phyloP scores from a whole-genome alignment of 306 rosid genomes.

The Potentilla sterilis region DNA sequence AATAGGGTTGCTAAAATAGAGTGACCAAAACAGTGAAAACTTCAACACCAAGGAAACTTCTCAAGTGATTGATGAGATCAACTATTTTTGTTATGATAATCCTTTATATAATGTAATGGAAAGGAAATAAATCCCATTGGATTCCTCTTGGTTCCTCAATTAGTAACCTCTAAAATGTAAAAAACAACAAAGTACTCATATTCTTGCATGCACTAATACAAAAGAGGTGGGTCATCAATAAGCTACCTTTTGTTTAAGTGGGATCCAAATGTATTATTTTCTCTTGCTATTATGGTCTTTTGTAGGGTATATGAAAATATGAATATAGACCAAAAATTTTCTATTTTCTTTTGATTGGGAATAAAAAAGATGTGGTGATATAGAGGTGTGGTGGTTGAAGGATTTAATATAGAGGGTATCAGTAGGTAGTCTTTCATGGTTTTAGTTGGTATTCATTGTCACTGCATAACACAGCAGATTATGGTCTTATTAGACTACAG shows the following conservation, averaged over 20 bases:
- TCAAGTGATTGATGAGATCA: neutral
- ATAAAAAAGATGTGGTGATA: neutral
- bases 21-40: neutral
- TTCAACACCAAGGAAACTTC: neutral
- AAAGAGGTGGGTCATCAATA: neutral
- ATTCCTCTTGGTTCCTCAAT: neutral
- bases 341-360: neutral
- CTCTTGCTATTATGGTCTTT: neutral
- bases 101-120: neutral
- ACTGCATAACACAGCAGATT: neutral
- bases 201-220: slow-evolving; percentile 5
- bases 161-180: neutral
- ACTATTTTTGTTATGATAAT: neutral
- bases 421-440: slow-evolving; percentile 21
- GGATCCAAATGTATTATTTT: neutral
- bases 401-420: slow-evolving; percentile 10
- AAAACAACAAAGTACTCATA: neutral
- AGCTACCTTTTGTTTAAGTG: neutral
- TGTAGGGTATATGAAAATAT: neutral
- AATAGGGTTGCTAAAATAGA: neutral
- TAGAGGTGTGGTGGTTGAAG: slow-evolving; percentile 3
- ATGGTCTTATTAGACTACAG: neutral
- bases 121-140: neutral
- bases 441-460: slow-evolving; percentile 19
- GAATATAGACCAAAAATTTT: neutral